Evolutionary conservation across 2,329 filamentous ascomycete species (phyloP), one percentile per base, ranked within the genome.

Genomic region (Talaromyces atroroseus): DNA sequence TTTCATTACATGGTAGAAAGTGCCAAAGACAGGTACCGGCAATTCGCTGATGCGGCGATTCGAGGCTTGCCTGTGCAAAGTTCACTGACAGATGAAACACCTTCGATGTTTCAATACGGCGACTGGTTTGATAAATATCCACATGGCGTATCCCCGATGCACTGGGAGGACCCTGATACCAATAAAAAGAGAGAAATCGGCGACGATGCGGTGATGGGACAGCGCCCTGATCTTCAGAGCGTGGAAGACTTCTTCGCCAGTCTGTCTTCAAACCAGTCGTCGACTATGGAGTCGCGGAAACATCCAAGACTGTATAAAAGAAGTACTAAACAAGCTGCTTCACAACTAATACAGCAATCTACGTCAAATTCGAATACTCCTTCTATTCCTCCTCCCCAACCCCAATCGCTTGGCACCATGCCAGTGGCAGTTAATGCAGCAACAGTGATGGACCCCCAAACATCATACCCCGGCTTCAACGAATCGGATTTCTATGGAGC

Each of bases 81-180:
- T 38, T 21, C 48, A 18, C 64, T 67, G 44, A 68, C 69, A 21
- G 67, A 66, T 11, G 64, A 70, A n/a, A 73, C 81, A 5, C 80
- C 82, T 5, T 80, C 82, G 8, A 88, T 96, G 64, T 92, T 96
- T 71, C 92, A 97, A 66, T 97, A 97, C 65, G 91, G 92, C 52
- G 94, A 97, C 72, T 97, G 94, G 94, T 97, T 97, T 66, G 89
- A 94, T 67, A 84, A 89, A 62, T 97, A 96, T 68, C 94, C 94
- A 0, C 89, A 95, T 64, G 94, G 94, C 2, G 89, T 97, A 16
- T 90, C 89, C 3, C 85, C 89, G 59, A 81, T 85, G 1, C 90
- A 96, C 66, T 94, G 90, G 71, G 85, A 90, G 65, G 90, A 94
- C 62, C 87, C 89, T 1, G 84, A 82, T 26, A 74, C 79, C 3